Percentiles rank a stretch among this genome's conserved stretches.
Evolutionary conservation across 2,329 filamentous ascomycete species (phyloP).

Genomic region (Didymella segeticola): DNA sequence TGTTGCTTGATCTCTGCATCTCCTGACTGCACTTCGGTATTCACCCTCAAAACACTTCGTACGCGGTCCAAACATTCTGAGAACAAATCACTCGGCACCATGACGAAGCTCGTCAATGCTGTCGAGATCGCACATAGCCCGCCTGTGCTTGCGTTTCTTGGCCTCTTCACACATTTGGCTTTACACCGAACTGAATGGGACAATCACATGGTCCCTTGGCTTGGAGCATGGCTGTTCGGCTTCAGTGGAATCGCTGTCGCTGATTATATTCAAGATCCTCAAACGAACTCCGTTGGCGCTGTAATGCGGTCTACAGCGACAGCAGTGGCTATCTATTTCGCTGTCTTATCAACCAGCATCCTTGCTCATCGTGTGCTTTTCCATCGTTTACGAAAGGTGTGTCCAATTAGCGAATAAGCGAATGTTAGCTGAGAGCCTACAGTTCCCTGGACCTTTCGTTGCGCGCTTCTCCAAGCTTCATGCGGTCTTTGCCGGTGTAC

Average conservation of each 20-base stretch:
- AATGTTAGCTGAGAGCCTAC: background rate
- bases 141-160: constrained; percentile 25
- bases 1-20: background rate
- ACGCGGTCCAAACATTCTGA: background rate
- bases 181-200: constrained; percentile 38
- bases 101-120: constrained; percentile 13
- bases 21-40: no score
- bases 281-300: constrained; percentile 11
- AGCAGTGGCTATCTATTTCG: constrained; percentile 31
- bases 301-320: constrained; percentile 18
- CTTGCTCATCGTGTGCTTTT: constrained; percentile 50
- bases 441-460: constrained; percentile 49
- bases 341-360: constrained; percentile 41
- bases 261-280: constrained; percentile 25
- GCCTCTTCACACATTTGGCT: constrained; percentile 32
- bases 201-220: constrained; percentile 21
- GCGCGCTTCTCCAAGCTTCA: constrained; percentile 50
- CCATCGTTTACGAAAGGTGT: constrained; percentile 47
- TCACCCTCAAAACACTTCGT: background rate
- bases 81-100: background rate
- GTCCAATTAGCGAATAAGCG: background rate
- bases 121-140: constrained; percentile 30
- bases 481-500: constrained; percentile 34
- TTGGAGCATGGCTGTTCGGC: constrained; percentile 22
- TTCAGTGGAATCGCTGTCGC: constrained; percentile 26